Conservation (phyloP, 2,329 filamentous ascomycete species). For the Xylariaceae sp. region DNA sequence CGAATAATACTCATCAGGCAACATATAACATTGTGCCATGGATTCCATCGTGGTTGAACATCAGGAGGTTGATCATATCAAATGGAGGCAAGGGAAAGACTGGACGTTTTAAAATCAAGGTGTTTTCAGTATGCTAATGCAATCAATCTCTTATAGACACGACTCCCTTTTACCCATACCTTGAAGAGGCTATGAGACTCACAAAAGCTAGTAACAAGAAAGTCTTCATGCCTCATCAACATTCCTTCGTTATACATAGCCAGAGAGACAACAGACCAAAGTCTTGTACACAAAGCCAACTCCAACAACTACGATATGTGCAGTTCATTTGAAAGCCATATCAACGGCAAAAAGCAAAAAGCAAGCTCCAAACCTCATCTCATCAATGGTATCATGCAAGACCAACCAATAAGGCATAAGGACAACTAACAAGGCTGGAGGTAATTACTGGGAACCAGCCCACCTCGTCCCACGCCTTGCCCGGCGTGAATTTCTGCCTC, state of each 20-base stretch:
- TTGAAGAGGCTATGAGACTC: constrained; percentile 2
- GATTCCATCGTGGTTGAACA: no score
- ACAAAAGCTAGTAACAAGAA: constrained; percentile 1
- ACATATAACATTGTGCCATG: no score
- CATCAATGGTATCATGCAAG: no score
- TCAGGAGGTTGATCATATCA: no score
- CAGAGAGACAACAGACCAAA: constrained; percentile 4
- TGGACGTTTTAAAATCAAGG: no score
- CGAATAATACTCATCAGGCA: no score
- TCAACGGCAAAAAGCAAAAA: not conserved
- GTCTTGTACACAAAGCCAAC: constrained; percentile 2
- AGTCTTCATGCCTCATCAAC: constrained; percentile 1
- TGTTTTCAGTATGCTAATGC: constrained; percentile 11
- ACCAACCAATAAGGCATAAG: no score
- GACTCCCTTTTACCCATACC: constrained; percentile 3
- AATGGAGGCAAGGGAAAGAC: no score
- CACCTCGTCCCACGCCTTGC: constrained; percentile 50
- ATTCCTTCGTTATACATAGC: constrained; percentile 1
- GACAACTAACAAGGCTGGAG: constrained; percentile 44
- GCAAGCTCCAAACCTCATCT: no score
- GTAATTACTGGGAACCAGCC: constrained; percentile 68
- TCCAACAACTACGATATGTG: constrained; percentile 12
- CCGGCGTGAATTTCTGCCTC: constrained; percentile 86
- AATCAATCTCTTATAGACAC: constrained; percentile 23
- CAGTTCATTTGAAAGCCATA: constrained; percentile 9